Conservation (phyloP, 192 early-diverging fungal species). For the Paraglomus occultum region DNA sequence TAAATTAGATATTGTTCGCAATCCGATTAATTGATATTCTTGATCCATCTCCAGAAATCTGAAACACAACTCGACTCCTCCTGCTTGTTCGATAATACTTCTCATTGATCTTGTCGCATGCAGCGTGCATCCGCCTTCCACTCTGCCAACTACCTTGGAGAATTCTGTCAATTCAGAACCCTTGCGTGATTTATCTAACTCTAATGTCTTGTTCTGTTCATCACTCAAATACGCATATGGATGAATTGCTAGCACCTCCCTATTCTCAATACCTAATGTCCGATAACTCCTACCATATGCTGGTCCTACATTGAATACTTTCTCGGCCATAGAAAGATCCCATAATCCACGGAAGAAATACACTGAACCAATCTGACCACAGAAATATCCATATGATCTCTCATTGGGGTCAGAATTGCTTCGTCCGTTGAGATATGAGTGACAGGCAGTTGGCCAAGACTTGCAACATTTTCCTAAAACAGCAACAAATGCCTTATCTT, state of each 20-base stretch:
- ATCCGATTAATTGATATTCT: slow-evolving; percentile 39
- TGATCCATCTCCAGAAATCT: slow-evolving; percentile 38
- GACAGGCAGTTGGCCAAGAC: slow-evolving; percentile 17
- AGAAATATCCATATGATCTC: slow-evolving; percentile 36
- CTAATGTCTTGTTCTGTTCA: slow-evolving; percentile 4
- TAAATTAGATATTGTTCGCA: slow-evolving; percentile 41
- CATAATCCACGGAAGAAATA: slow-evolving; percentile 42
- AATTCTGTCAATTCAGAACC: slow-evolving; percentile 8
- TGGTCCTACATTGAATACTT: slow-evolving; percentile 39
- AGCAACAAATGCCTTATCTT: slow-evolving; percentile 36
- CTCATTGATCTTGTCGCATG: slow-evolving; percentile 40
- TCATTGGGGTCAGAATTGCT: slow-evolving; percentile 7
- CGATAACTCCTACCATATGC: slow-evolving; percentile 39
- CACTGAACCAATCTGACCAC: slow-evolving; percentile 39
- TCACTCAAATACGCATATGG: background rate
- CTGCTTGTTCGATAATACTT: slow-evolving; percentile 36
- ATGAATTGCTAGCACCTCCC: slow-evolving; percentile 28
- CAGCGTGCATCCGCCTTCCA: slow-evolving; percentile 39
- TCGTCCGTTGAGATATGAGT: background rate
- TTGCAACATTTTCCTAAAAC: slow-evolving; percentile 39
- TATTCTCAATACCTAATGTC: slow-evolving; percentile 35
- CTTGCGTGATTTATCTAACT: slow-evolving; percentile 3
- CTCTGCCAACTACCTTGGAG: slow-evolving; percentile 23
- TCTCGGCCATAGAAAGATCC: slow-evolving; percentile 40
- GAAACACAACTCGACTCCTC: slow-evolving; percentile 40